Conservation (phyloP, 2,329 filamentous ascomycete genomes). For the Fonsecaea nubica region DNA sequence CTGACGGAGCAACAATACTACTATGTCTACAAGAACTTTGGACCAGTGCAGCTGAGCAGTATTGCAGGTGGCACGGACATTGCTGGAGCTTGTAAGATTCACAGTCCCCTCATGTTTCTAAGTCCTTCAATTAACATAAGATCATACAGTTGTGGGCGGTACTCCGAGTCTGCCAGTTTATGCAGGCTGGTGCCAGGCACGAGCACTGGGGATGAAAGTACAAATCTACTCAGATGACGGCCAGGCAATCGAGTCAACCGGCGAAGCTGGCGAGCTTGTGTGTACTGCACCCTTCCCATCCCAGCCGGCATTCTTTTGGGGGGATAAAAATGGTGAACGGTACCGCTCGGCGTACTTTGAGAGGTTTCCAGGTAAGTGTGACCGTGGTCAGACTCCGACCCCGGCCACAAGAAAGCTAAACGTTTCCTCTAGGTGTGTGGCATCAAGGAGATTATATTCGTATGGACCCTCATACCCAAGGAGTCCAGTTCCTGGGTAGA, state of each 20-base stretch:
- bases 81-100: slow-evolving; percentile 64
- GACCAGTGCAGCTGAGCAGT: slow-evolving; percentile 10
- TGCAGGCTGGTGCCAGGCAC: slow-evolving; percentile 61
- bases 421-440: slow-evolving; percentile 12
- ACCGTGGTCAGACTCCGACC: slow-evolving; percentile 40
- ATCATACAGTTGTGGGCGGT: slow-evolving; percentile 54
- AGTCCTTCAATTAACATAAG: slow-evolving; percentile 71
- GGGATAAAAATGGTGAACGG: not conserved
- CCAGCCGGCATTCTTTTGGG: slow-evolving; percentile 52
- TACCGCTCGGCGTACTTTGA: slow-evolving; percentile 4
- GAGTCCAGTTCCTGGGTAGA: slow-evolving; percentile 21
- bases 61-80: slow-evolving; percentile 7
- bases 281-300: not conserved
- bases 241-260: not conserved
- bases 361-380: slow-evolving; percentile 19
- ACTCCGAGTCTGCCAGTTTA: slow-evolving; percentile 73
- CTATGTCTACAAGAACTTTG: slow-evolving; percentile 1
- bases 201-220: slow-evolving; percentile 54
- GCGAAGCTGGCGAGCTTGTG: slow-evolving; percentile 7
- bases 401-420: not conserved
- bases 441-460: slow-evolving; percentile 71
- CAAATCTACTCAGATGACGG: slow-evolving; percentile 2
- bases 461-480: slow-evolving; percentile 14
- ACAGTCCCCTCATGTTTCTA: no score
- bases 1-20: not conserved